Conservation (phyloP, 306 rosid species). For the Acacia melanoxylon region DNA sequence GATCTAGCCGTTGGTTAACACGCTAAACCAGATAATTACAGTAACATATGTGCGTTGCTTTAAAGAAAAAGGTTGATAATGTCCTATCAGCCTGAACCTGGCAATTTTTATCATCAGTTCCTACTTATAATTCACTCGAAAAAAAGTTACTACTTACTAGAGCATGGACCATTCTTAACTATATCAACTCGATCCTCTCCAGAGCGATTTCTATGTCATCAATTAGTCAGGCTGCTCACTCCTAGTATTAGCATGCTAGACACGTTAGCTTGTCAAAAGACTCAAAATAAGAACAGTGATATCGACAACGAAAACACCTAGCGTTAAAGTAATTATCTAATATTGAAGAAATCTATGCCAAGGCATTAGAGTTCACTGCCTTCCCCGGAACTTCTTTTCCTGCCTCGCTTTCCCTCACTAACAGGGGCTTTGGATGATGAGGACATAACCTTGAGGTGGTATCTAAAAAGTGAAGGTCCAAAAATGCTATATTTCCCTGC, state of each 20-base stretch:
- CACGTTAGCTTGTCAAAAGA: slow-evolving; percentile 18
- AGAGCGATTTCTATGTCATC: slow-evolving; percentile 15
- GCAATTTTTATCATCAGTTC: neutral
- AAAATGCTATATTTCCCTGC: slow-evolving; percentile 80
- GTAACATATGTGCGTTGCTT: neutral
- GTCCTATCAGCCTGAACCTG: neutral
- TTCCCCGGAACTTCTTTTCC: slow-evolving; percentile 34
- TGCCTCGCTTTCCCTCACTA: slow-evolving; percentile 36
- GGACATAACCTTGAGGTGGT: slow-evolving; percentile 70
- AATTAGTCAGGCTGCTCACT: slow-evolving; percentile 25
- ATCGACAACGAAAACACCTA: slow-evolving; percentile 20
- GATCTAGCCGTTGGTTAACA: neutral
- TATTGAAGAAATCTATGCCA: neutral
- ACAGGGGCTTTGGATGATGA: slow-evolving; percentile 33
- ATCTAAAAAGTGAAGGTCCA: slow-evolving; percentile 79
- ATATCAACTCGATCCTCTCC: slow-evolving; percentile 13
- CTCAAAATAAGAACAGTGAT: slow-evolving; percentile 5
- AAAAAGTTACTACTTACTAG: neutral
- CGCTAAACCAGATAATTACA: neutral
- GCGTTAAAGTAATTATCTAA: neutral
- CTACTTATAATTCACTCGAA: neutral
- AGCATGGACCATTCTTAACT: slow-evolving; percentile 7
- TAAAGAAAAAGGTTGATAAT: neutral
- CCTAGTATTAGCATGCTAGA: slow-evolving; percentile 42
- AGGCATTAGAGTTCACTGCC: slow-evolving; percentile 24